Base-by-base conservation (phyloP, 2,329 filamentous ascomycete genomes). In the Macroventuria anomochaeta region DNA sequence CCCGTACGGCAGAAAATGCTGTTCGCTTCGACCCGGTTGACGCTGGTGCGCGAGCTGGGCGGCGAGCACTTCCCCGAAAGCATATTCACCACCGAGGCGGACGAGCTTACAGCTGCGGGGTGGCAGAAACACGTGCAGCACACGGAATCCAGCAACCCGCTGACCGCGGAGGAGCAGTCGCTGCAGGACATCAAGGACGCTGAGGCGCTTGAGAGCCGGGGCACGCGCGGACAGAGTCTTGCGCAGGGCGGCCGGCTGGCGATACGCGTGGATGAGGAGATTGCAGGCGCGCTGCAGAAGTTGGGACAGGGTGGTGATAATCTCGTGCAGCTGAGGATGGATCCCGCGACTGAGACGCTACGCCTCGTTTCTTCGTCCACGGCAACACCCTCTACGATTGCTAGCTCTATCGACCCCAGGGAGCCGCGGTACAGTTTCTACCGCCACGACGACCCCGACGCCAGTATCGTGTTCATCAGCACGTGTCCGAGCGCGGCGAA, bases 1-100 rank as follows among this genome's bases (percentile, higher is more conserved):
- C 88, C 88, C 23, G 90, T 95, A 51, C 86, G 90, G 32, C 88
- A 91, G 72, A 95, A 95, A 81, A 95, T 91, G 88, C 83, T 95
- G 18, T 93, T 93, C 73, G 90, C 90, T 5, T 85, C 86, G 20
- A 93, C 90, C 23, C 84, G 89, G 8, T 79, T 93, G 64, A 90
- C 89, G 0, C 81, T 95, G 1, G 83, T 88, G 42, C 84, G 90
- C 34, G 89, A 93, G 75, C 80, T 95, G 8, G 90, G 91, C 38
- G 84, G 85, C 47, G 90, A 95, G 72, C 83, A 91, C 66, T 93
- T 95, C 75, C 80, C 87, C 44, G 88, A 93, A 71, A 88, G 85
- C 20, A 80, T 93, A 34, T 91, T 93, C 70, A 85, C 83, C 10
- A 93, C 89, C 1, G 84, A 81, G 33, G 78, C 85, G 20, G 83